These are phyloP conservation scores for Candida nemodendra DNA, from an alignment of 805 yeast species.

Conservation along the genomic window DNA sequence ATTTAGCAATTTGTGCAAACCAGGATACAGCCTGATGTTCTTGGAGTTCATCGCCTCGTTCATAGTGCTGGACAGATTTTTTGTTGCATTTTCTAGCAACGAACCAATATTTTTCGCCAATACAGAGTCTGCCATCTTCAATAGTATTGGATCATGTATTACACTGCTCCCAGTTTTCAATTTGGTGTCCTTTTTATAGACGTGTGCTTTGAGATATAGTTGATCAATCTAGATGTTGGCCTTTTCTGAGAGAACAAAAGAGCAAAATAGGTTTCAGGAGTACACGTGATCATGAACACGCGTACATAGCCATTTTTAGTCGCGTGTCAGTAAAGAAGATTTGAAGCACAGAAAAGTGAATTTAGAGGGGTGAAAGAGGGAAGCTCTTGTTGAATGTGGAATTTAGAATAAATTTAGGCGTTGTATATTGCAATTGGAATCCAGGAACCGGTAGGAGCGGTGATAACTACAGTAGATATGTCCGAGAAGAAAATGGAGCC, in stretches of 20 bases:
- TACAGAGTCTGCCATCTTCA: constrained; percentile 18
- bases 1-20: constrained; percentile 21
- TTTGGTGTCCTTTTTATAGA: too few relatives aligned
- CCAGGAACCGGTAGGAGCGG: too few relatives aligned
- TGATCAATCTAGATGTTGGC: constrained; percentile 20
- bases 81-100: constrained; percentile 77
- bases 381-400: constrained; percentile 21
- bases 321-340: too few relatives aligned
- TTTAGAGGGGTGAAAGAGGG: constrained; percentile 12
- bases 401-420: too few relatives aligned
- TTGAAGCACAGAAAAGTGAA: constrained; percentile 17
- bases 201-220: neutral
- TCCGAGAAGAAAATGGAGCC: constrained; percentile 5
- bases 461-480: too few relatives aligned
- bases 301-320: too few relatives aligned
- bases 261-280: constrained; percentile 1
- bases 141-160: neutral
- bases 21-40: constrained; percentile 17
- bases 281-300: too few relatives aligned
- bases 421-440: too few relatives aligned
- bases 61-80: constrained; percentile 79
- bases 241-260: neutral
- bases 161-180: neutral
- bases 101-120: constrained; percentile 48
- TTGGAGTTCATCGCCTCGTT: constrained; percentile 56